Evolutionary conservation across 2,329 filamentous ascomycete genomes (phyloP), one percentile per base, ranked within the genome.

Genomic region (Aspergillus arachidicola): DNA sequence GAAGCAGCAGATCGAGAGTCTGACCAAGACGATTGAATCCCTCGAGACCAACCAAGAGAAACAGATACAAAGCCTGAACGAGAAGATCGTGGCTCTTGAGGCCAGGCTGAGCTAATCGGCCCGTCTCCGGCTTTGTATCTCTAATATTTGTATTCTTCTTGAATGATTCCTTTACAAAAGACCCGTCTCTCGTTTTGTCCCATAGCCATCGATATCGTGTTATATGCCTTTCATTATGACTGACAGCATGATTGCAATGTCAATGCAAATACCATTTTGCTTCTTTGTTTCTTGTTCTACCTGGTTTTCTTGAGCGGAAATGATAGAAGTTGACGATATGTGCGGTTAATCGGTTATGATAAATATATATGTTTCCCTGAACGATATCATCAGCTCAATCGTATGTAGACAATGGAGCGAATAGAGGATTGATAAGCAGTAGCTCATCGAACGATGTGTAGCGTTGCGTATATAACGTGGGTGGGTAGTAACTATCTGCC

Each of bases 41-140:
- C 83, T 97, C 70, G 96, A 96, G 86, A 9, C 10, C 83, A 66
- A 83, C 86, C 91, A 97, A 80, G 91, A 86, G 57, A 85, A 91
- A 73, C 89, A 93, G 77, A 93, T 96, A 70, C 84, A 84, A 57
- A 82, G 84, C 32, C 80, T 96, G 54, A 86, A 90, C 3, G 79
- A 82, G 36, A 92, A 96, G 77, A 89, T 96, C 16, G 92, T 95
- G 74, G 85, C 86, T 19, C 83, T 97, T 69, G 96, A 96, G 86
- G 87, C 87, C 78, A 91, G 88, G 77, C 84, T 94, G 63, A 86
- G 86, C 62, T 79, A 73, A 68, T 66, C 67, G 23, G 41, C 36
- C 26, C 57, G 12, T 51, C 30, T 50, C 38, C 54, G 26, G 30
- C 48, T 38, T 23, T 32, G 46, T 58, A 23, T 55, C 34, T 46